Conservation (phyloP, 2,329 filamentous ascomycete genomes). For the Stagonosporopsis rhizophila region DNA sequence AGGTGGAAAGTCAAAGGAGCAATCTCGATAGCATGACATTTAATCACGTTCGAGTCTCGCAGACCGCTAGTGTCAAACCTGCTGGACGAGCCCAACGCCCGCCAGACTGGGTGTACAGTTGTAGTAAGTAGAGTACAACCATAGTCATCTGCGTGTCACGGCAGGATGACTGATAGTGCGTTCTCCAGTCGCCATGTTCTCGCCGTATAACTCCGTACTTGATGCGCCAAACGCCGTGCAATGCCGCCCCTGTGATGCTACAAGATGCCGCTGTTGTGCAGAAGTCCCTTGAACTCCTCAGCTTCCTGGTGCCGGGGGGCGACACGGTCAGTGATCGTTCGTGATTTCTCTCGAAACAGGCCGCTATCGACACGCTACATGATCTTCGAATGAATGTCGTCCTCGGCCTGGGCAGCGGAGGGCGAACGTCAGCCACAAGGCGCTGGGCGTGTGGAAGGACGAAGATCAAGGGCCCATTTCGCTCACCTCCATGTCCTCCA, state of each 20-base stretch:
- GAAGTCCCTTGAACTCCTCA: constrained; percentile 40
- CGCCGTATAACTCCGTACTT: constrained; percentile 17
- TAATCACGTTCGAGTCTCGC: constrained; percentile 48
- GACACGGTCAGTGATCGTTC: constrained; percentile 39
- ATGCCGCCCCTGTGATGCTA: constrained; percentile 29
- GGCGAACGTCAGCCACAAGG: constrained; percentile 52
- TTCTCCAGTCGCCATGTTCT: constrained; percentile 38
- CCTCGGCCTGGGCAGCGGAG: constrained; percentile 72
- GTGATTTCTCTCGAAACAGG: constrained; percentile 23
- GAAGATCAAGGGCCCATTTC: constrained; percentile 18
- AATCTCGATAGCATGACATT: constrained; percentile 50
- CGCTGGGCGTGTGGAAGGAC: constrained; percentile 30
- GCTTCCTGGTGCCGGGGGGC: constrained; percentile 35
- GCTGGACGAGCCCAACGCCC: constrained; percentile 31
- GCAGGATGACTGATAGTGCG: constrained; percentile 47
- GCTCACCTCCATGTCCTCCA: constrained; percentile 99
- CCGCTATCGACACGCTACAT: constrained; percentile 61
- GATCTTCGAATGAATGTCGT: constrained; percentile 84
- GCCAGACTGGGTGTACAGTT: constrained; percentile 34
- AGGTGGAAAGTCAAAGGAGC: constrained; percentile 33
- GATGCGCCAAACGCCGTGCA: constrained; percentile 25
- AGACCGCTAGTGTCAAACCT: constrained; percentile 45
- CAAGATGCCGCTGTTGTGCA: constrained; percentile 42
- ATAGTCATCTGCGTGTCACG: constrained; percentile 47
- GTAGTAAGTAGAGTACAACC: constrained; percentile 47